Evolutionary conservation across 495 filamentous ascomycete species (phyloP), one percentile per base, ranked within the genome.

Genomic region (Tuber indicum): DNA sequence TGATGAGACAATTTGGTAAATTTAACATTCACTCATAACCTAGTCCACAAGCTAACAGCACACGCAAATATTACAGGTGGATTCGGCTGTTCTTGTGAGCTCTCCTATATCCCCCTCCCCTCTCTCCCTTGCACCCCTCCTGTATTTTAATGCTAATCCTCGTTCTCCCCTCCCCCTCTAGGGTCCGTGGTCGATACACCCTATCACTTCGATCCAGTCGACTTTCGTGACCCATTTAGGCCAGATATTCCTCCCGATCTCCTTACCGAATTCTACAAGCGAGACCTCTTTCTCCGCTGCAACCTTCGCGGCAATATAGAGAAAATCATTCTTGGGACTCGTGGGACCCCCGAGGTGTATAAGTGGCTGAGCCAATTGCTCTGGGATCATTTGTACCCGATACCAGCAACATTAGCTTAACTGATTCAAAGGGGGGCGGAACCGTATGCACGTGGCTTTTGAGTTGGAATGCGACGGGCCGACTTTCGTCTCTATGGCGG

Each of bases 381-480:
- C 58, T 66, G 58, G 58, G 58, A 66, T 66, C 58, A 66, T 36
- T 66, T 66, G 26, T 66, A 66, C 4, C 58, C 58, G 14, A 66
- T 66, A 62, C 52, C 52, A 1, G 52, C 2, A 9, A 0, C n/a
- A 12, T 21, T 52, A n/a, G n/a, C 7, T n/a, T 3, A 12, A n/a
- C 49, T 52, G 8, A n/a, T 7, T 23, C 8, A 52, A 52, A 10
- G 49, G 49, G 9, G 6, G 21, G 47, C 6, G 0, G 19, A 4
- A 4, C 16, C 3, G 39, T 47, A 47, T 47, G 17, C 47, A 49
- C 7, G 23, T 12, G 49, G n/a, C 49, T 3, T 32, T 16, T n/a
- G 52, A n/a, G 52, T 10, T n/a, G 8, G 3, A 6, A 14, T 23
- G 52, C 3, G 23, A 58, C 10, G 52, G 7, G 7, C 52, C 10